Evolutionary conservation across 1,284 basidiomycete species (phyloP), one percentile per base, ranked within the genome.

Genomic region (Trichosporon coremiiforme): DNA sequence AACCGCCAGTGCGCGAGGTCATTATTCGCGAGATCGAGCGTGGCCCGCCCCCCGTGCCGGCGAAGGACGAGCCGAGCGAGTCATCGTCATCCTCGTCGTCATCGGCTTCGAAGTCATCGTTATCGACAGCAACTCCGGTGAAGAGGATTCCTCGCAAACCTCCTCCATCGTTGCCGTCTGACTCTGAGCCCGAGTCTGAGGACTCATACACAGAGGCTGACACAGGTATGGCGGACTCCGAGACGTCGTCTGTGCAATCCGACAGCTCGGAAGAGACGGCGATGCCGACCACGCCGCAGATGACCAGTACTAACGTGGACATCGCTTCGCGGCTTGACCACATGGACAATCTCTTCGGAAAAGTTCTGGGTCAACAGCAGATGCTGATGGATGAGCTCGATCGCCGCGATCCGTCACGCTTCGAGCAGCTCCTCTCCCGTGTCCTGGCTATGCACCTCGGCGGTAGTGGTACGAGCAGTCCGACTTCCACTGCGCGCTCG

Each of bases 381-480:
- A 76, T 80, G 65, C 69, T 82, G 5, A 47, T 77, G 0, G 70
- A 76, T 25, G 77, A 78, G 66, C 67, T 78, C 4, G 72, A 69
- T 33, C 66, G 73, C 13, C 66, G 73, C 8, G 57, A 62, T 9
- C 63, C 77, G 25, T 60, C 73, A 4, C 72, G 81, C 13, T 67
- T 84, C 10, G 81, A 83, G 72, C 75, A 80, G 47, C 66, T 84
- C 45, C 74, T 84, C 17, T 70, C 74, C 8, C 69, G 76, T 2
- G 73, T 82, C 8, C 72, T 84, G 12, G 41, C 57, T 1, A 33
- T 35, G 15, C 29, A 31, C 8, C 38, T 66, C n/a, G 45, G 29
- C 12, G 41, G 29, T 7, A 25, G n/a, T 22, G 22, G 25, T 7
- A 25, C 33, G 12, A 62, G 57, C 31, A 62, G 57, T 17, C 53